phyloP scores from a whole-genome alignment of 176 grass and related monocot species.

The Triticum monococcum region DNA sequence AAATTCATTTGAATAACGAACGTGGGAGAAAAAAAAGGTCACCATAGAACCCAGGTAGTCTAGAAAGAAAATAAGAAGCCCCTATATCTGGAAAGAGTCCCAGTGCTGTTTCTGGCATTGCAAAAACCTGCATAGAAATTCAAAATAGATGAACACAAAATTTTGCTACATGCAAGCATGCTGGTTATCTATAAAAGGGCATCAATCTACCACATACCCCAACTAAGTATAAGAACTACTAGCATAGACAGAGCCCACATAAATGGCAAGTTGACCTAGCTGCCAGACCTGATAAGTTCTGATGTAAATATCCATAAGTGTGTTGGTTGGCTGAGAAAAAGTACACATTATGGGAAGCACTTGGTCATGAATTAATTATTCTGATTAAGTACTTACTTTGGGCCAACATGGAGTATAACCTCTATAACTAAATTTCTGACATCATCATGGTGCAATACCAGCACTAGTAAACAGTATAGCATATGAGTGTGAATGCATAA shows the following conservation, averaged over 20 bases:
- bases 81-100: conserved; percentile 95
- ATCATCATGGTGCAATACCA: conserved; percentile 21
- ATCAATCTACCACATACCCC: background rate
- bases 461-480: background rate
- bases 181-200: background rate
- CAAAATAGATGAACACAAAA: conserved; percentile 6
- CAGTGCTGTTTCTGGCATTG: conserved; percentile 94
- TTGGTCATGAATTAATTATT: background rate
- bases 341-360: background rate
- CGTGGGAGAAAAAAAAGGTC: conserved; percentile 23
- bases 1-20: conserved; percentile 22
- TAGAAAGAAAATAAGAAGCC: conserved; percentile 92
- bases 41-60: conserved; percentile 86
- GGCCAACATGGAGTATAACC: background rate
- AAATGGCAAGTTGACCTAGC: background rate
- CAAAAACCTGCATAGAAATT: conserved; percentile 69
- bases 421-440: background rate
- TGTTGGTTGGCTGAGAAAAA: background rate
- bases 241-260: conserved; percentile 4
- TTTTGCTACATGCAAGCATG: background rate
- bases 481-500: background rate
- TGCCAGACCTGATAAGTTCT: background rate
- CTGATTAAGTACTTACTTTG: background rate
- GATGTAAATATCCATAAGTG: background rate
- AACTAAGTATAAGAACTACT: background rate